These are phyloP conservation scores for Trametes coccinea DNA, from an alignment of 768 basidiomycete species.

Conservation along the genomic window DNA sequence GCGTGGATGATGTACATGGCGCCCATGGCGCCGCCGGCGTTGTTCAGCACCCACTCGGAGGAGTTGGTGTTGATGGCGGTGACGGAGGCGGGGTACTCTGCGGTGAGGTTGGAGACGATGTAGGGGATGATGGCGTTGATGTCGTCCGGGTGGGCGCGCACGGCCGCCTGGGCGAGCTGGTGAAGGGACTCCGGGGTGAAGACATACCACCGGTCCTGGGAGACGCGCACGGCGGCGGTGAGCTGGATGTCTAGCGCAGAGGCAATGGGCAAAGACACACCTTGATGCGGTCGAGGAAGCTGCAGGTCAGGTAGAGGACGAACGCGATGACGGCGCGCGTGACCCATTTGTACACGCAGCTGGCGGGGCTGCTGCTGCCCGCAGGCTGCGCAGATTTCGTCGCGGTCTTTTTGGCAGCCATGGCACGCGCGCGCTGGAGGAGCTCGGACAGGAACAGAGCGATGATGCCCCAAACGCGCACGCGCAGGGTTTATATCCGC, in stretches of 20 bases:
- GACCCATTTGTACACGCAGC: conserved; percentile 36
- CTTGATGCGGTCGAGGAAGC: conserved; percentile 65
- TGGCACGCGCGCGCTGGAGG: background rate
- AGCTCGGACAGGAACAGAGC: background rate
- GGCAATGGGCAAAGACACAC: conserved; percentile 36
- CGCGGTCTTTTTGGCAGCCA: conserved; percentile 16
- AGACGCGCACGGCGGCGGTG: background rate
- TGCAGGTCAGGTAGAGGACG: conserved; percentile 38
- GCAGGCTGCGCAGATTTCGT: background rate
- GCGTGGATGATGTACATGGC: conserved; percentile 98
- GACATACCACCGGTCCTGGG: conserved; percentile 83
- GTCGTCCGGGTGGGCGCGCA: conserved; percentile 64
- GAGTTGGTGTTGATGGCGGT: conserved; percentile 57
- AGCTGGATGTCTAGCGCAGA: background rate
- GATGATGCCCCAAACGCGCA: background rate
- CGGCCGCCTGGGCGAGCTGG: conserved; percentile 70
- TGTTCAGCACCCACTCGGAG: conserved; percentile 93
- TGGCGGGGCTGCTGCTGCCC: background rate
- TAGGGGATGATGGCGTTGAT: conserved; percentile 74
- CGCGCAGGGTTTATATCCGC: background rate
- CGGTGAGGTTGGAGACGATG: conserved; percentile 79
- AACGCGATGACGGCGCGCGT: conserved; percentile 30
- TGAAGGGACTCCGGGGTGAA: conserved; percentile 75
- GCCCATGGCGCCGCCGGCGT: conserved; percentile 98
- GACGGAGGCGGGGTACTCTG: conserved; percentile 60